These are phyloP conservation scores for Pleurotus citrinopileatus DNA, from an alignment of 768 basidiomycete genomes.

Conservation along the genomic window DNA sequence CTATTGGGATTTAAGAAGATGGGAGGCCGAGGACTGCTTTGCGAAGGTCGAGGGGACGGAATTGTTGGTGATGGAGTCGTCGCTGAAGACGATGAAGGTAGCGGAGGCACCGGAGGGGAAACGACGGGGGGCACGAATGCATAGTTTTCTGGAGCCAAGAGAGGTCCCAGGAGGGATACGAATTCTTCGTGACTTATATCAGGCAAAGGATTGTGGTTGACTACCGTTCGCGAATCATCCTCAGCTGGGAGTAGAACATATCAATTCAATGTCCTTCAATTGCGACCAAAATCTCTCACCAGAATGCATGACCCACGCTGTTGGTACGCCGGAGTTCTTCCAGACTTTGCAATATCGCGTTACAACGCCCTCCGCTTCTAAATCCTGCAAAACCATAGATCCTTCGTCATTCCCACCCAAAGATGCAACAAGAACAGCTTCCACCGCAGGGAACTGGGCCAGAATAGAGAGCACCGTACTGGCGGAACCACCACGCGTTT, in stretches of 20 bases:
- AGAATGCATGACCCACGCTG: constrained; percentile 79
- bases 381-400: constrained; percentile 35
- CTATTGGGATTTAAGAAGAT: constrained; percentile 46
- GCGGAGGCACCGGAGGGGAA: constrained; percentile 24
- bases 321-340: constrained; percentile 70
- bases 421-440: constrained; percentile 71
- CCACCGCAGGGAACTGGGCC: constrained; percentile 65
- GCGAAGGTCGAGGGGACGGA: constrained; percentile 26
- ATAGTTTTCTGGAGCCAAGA: constrained; percentile 81
- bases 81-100: constrained; percentile 30
- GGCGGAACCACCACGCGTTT: constrained; percentile 70
- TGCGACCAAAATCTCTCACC: no score
- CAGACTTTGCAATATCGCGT: constrained; percentile 48
- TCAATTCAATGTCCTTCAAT: background rate
- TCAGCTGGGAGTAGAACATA: constrained; percentile 36
- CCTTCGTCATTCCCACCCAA: constrained; percentile 75
- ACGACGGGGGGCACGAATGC: constrained; percentile 29
- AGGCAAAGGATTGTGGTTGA: constrained; percentile 86
- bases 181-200: constrained; percentile 89
- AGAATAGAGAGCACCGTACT: constrained; percentile 66
- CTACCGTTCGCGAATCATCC: constrained; percentile 60
- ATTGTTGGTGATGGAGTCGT: constrained; percentile 31
- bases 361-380: constrained; percentile 14
- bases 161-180: constrained; percentile 73
- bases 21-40: constrained; percentile 24